Base-by-base conservation (phyloP, 1,284 basidiomycete genomes). In the Lignosus rhinocerotis region DNA sequence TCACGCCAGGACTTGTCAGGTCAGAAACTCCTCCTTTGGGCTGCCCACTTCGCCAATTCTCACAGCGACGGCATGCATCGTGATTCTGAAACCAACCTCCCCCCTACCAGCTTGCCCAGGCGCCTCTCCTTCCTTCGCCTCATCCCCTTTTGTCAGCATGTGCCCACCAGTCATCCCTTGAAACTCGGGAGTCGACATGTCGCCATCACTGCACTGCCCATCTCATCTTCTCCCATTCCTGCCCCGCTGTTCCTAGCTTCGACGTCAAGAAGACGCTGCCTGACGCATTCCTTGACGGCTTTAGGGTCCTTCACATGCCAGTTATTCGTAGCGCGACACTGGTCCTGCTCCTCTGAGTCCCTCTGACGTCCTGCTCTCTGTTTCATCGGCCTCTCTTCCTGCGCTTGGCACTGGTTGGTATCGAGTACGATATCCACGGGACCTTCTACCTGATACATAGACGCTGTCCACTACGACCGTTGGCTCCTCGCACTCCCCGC, bases 41-140 rank as follows among this genome's bases (percentile, higher is more conserved):
- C 51, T 45, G 38, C 30, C 39, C 32, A 12, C 50, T 56, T 56
- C 54, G 45, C 30, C 53, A 54, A 56, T 63, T 63, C 61, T 53
- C 61, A 63, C 56, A 47, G 50, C 61, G 56, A 60, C 61, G 55
- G 55, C 48, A 39, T 34, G 51, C 41, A 34, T 32, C 56, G 62
- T 64, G 62, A 59, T 60, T 61, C 59, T 64, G 62, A 64, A 64
- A 64, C 62, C 30, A n/a, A 44, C 48, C 48, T 49, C 36, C 51
- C 21, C 30, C 43, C 43, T 11, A 11, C 19, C 9, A 45, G 51
- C 56, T 55, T 58, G 49, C 48, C 14, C 41, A n/a, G 47, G 43
- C 53, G 53, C 17, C 53, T 49, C 56, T 38, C 54, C 57, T n/a
- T 33, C 6, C 17, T 21, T 12, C 19, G 30, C 53, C 58, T 43